Evolutionary conservation across 2,329 filamentous ascomycete species (phyloP), one percentile per base, ranked within the genome.

Genomic region (Didymella pomorum): DNA sequence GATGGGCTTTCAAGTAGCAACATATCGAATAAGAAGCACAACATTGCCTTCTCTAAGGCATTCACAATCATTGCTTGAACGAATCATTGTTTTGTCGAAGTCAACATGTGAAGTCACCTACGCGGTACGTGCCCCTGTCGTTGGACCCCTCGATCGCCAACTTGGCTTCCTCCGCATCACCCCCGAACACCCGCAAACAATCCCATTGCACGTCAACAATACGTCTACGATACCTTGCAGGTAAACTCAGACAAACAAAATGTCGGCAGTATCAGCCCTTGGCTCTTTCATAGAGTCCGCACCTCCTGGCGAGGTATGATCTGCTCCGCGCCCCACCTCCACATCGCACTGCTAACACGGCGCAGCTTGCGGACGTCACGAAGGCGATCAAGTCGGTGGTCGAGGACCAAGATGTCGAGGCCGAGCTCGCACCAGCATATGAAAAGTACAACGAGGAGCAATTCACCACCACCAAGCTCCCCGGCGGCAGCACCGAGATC

Each of bases 401-500:
- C 18, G 82, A 86, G 62, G 87, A 90, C 67, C 87, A 87, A 41
- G 81, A 84, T 54, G 81, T 95, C 61, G 80, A 93, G 54, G 81
- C 87, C 60, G 87, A 90, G 64, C 89, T 97, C 52, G 86, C 84
- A 7, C 91, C 93, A 0, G 93, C 95, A 0, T 96, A 97, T 76
- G 84, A 93, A 79, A 92, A 90, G 79, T 98, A 99, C 85, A 97
- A 98, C 71, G 94, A 99, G 79, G 90, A 93, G 78, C 95, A 99
- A 79, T 90, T 97, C 77, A 81, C 88, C 47, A 93, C 93, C 16
- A 89, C 92, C 62, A 97, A 96, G 83, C 86, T 99, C 55, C 94
- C 94, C 0, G 93, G 93, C 28, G 87, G 90, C 74, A 94, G 87
- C 77, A 88, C 92, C 76, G 80, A 89, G 79, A 86, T 88, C 63